Conservation (phyloP, 306 rosid species). For the Albizia julibrissin region DNA sequence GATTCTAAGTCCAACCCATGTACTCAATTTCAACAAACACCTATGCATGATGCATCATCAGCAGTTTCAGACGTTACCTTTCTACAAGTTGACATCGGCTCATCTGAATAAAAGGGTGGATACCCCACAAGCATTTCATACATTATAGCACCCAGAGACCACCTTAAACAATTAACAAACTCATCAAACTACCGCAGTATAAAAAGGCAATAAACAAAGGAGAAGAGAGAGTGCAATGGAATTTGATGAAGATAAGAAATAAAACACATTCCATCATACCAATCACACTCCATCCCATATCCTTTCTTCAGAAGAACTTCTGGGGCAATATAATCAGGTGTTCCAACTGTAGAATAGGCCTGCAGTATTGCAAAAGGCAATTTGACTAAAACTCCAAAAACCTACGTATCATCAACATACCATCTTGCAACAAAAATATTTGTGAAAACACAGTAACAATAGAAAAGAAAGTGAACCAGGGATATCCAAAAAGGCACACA, state of each 20-base stretch:
- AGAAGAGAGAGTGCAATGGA: neutral
- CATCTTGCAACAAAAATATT: conserved; percentile 10
- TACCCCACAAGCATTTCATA: conserved; percentile 98
- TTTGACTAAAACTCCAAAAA: conserved; percentile 22
- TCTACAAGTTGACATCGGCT: conserved; percentile 95
- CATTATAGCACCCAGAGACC: conserved; percentile 99
- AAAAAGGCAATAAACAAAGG: conserved; percentile 3
- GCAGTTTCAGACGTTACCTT: conserved; percentile 62
- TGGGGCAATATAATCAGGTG: conserved; percentile 98
- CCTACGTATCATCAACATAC: neutral
- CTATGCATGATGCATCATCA: conserved; percentile 34
- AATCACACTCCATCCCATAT: conserved; percentile 99
- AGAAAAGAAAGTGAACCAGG: conserved; percentile 4
- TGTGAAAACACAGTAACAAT: conserved; percentile 14
- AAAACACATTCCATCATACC: conserved; percentile 39
- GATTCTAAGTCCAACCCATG: conserved; percentile 7
- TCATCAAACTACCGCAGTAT: conserved; percentile 27
- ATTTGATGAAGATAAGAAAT: conserved; percentile 25
- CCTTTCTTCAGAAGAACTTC: conserved; percentile 98
- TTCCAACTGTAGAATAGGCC: conserved; percentile 99
- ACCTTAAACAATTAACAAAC: conserved; percentile 60
- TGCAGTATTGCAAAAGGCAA: conserved; percentile 41
- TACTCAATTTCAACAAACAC: conserved; percentile 19
- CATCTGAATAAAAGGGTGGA: conserved; percentile 98
- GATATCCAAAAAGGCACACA: conserved; percentile 20